Percentiles rank a stretch among this genome's conserved stretches.
These are phyloP conservation scores for Macroventuria anomochaeta DNA, from an alignment of 2,329 filamentous ascomycete genomes.

Conservation along the genomic window DNA sequence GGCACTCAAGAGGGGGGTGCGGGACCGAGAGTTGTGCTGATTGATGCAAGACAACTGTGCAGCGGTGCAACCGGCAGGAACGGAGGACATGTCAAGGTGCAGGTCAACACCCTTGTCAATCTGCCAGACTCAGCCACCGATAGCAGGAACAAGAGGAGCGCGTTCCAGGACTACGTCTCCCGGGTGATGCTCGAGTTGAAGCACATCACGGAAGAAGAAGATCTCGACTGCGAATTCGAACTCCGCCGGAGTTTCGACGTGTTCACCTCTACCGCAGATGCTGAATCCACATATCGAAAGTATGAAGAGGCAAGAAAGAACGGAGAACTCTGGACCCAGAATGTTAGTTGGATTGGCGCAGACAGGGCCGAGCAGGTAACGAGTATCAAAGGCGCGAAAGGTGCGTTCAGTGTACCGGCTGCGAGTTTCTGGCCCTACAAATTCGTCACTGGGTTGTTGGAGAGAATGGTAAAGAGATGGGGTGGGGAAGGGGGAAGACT, in stretches of 20 bases:
- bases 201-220: slow-evolving; percentile 19
- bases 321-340: slow-evolving; percentile 25
- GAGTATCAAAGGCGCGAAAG: slow-evolving; percentile 27
- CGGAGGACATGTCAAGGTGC: slow-evolving; percentile 54
- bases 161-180: slow-evolving; percentile 21
- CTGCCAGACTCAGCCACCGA: neutral
- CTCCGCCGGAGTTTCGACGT: slow-evolving; percentile 33
- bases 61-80: slow-evolving; percentile 36
- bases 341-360: slow-evolving; percentile 19
- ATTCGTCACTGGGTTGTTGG: slow-evolving; percentile 33
- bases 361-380: slow-evolving; percentile 23
- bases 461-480: slow-evolving; percentile 21
- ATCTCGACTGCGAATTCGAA: slow-evolving; percentile 33
- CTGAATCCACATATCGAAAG: slow-evolving; percentile 7
- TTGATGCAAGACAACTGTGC: slow-evolving; percentile 35
- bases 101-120: slow-evolving; percentile 50
- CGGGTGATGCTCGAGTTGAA: slow-evolving; percentile 22
- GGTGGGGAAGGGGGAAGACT: slow-evolving; percentile 4
- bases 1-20: neutral
- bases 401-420: slow-evolving; percentile 26
- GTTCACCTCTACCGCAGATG: slow-evolving; percentile 15
- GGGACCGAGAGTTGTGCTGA: slow-evolving; percentile 25
- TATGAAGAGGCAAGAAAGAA: slow-evolving; percentile 16
- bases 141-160: slow-evolving; percentile 12
- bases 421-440: slow-evolving; percentile 38